phyloP scores from a whole-genome alignment of 1,139 yeast genomes.

The Zygotorulaspora mrakii region DNA sequence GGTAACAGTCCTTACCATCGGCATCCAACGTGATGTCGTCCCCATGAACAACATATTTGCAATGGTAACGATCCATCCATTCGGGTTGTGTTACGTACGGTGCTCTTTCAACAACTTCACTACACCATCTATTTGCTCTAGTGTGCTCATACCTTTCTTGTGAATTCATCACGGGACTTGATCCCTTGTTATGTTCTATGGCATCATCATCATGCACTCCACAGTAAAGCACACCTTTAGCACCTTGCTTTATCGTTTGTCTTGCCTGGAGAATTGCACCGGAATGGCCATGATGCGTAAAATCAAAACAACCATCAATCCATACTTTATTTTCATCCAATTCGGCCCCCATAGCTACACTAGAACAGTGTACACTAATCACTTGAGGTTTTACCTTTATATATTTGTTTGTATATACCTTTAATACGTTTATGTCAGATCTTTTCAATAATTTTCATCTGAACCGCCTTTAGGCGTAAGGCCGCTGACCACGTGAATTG shows the following conservation, averaged over 20 bases:
- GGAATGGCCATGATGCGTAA: conserved; percentile 96
- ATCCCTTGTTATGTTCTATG: conserved; percentile 73
- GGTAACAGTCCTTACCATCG: conserved; percentile 89
- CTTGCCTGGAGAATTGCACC: conserved; percentile 92
- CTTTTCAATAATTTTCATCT: no score
- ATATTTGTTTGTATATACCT: no score
- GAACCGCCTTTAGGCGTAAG: conserved; percentile 11
- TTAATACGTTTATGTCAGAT: no score
- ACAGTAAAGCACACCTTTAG: conserved; percentile 54
- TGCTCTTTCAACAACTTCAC: conserved; percentile 67
- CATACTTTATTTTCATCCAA: conserved; percentile 48
- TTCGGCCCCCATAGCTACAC: conserved; percentile 5
- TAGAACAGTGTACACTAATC: no score
- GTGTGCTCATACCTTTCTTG: conserved; percentile 80
- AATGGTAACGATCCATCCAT: conserved; percentile 69
- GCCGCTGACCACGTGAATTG: conserved; percentile 16
- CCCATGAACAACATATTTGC: conserved; percentile 92
- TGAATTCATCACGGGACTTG: conserved; percentile 81
- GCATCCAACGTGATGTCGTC: conserved; percentile 97
- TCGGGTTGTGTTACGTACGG: conserved; percentile 93
- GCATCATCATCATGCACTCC: conserved; percentile 94
- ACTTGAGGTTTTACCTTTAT: no score
- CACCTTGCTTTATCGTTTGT: conserved; percentile 22
- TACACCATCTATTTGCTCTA: conserved; percentile 87
- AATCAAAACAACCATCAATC: conserved; percentile 98